Evolutionary conservation across 306 rosid genomes (phyloP).

Genomic region (Castanospermum australe): DNA sequence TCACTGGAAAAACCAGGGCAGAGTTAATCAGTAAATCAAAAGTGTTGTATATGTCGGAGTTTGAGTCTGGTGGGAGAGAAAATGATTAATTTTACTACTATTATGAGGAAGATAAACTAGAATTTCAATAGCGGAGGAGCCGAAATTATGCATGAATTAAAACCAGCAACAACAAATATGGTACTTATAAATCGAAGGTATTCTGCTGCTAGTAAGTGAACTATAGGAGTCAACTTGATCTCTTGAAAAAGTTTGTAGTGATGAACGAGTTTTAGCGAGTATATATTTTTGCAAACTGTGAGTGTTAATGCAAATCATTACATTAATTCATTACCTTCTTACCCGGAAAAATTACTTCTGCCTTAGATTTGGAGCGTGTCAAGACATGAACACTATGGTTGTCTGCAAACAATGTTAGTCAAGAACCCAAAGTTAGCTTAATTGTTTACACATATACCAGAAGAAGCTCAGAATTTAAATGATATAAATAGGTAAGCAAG

Average conservation of each 20-base stretch:
- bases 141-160: background rate
- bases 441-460: background rate
- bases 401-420: slow-evolving; percentile 54
- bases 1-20: slow-evolving; percentile 48
- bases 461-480: slow-evolving; percentile 13
- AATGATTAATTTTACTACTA: background rate
- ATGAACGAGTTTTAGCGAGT: background rate
- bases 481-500: slow-evolving; percentile 1
- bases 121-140: background rate
- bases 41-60: slow-evolving; percentile 5
- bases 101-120: background rate
- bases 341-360: slow-evolving; percentile 93
- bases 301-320: slow-evolving; percentile 21
- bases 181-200: background rate
- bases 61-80: background rate
- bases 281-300: background rate
- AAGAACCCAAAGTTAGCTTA: slow-evolving; percentile 17
- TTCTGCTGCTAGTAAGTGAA: background rate
- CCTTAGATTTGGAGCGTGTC: slow-evolving; percentile 90
- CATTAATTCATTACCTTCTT: slow-evolving; percentile 83
- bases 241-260: slow-evolving; percentile 7
- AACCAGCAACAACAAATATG: slow-evolving; percentile 3
- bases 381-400: slow-evolving; percentile 72
- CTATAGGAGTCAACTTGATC: background rate
- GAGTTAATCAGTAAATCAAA: slow-evolving; percentile 26